These are phyloP conservation scores for Blastocystis sp. DNA, from an alignment of 352 stramenopile genomes.

Conservation along the genomic window DNA sequence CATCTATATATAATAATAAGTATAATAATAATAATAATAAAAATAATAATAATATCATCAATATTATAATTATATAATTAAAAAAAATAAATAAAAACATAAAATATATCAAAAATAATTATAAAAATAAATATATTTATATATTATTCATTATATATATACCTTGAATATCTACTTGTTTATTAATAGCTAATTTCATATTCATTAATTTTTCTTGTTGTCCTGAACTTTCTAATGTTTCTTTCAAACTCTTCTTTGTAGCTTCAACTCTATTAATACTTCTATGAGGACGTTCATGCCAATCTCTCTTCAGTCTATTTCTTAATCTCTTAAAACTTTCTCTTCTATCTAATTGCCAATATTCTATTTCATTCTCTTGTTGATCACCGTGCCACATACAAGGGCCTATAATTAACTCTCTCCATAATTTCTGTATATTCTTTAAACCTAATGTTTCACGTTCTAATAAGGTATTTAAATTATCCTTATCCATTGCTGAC, in stretches of 20 bases:
- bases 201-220: too few relatives aligned
- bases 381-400: conserved; percentile 35
- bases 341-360: conserved; percentile 30
- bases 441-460: conserved; percentile 33
- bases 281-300: conserved; percentile 26
- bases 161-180: too few relatives aligned
- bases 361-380: conserved; percentile 11
- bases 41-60: too few relatives aligned
- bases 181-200: too few relatives aligned
- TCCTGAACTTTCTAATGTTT: background rate
- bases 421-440: conserved; percentile 36
- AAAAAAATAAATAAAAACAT: too few relatives aligned
- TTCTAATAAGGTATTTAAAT: conserved; percentile 20
- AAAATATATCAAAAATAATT: too few relatives aligned
- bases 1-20: too few relatives aligned
- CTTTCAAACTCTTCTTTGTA: background rate
- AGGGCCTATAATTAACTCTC: conserved; percentile 24
- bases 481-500: conserved; percentile 30
- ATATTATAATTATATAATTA: too few relatives aligned
- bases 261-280: conserved; percentile 5
- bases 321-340: conserved; percentile 29
- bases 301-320: conserved; percentile 33
- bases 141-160: too few relatives aligned
- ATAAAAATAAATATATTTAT: too few relatives aligned
- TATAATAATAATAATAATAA: too few relatives aligned